Base-by-base conservation (phyloP, 164 flowering plant genomes). In the Nymphaea thermarum region DNA sequence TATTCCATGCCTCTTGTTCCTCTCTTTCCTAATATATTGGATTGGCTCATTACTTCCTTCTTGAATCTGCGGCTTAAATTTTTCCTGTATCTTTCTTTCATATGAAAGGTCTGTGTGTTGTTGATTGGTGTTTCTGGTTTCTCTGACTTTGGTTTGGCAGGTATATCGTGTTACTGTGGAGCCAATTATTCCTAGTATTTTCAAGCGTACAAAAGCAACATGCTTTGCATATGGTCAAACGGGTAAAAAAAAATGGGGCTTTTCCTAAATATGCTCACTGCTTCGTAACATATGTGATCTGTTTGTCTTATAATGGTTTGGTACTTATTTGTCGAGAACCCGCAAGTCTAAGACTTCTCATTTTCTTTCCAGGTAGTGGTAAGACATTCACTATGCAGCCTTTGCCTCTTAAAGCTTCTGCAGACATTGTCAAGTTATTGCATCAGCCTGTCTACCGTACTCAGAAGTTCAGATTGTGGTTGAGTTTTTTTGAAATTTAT, bases 211-310 rank as follows among this genome's bases (percentile, higher is more conserved):
- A 43, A 93, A 93, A 79, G 97, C 97, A 55, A 93, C 98, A 43
- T 93, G 98, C 80, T 93, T 93, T 83, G 98, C 98, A 45, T 93
- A 93, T 83, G 98, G 98, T 70, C 98, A 93, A 75, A 93, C 98
- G 81, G 98, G 98, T 71, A 71, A 51, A 10, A 10, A 51, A 51
- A 51, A 15, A 25, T 25, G 36, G 36, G 36, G 4, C 55, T 47
- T 6, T 6, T 47, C 11, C 3, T 47, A 47, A 4, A 14, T 47
- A 47, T 47, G 3, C 7, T 6, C 3, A 47, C 2, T 47, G 7
- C 2, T 47, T 14, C 55, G 3, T 14, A 47, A 47, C 11, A 6
- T 47, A 6, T 47, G 4, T 4, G 55, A 47, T 25, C 36, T 25
- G 36, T 25, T 25, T 25, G 36, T 25, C 36, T 25, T 25, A 25